These are phyloP conservation scores for Solanum corneliomulleri DNA, from an alignment of 257 asterid species.

Conservation along the genomic window DNA sequence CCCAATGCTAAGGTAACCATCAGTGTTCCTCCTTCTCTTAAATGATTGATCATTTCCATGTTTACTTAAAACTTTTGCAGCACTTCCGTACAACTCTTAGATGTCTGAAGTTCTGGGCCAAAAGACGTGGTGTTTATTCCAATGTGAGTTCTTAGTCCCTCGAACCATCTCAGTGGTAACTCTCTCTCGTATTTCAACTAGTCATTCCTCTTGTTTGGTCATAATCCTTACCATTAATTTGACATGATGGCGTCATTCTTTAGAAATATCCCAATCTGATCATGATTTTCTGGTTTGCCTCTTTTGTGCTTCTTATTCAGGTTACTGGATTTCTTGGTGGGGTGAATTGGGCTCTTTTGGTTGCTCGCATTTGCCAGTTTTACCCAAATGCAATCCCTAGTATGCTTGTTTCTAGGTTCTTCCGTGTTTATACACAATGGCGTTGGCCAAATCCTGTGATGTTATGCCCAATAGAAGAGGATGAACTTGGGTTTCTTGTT, in stretches of 20 bases:
- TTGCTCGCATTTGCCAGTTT: constrained; percentile 31
- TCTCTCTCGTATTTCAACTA: background rate
- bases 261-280: background rate
- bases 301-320: background rate
- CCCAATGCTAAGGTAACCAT: constrained; percentile 65
- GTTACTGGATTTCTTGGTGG: constrained; percentile 34
- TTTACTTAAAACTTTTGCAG: constrained; percentile 10
- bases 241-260: background rate
- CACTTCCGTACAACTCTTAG: constrained; percentile 29
- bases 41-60: background rate
- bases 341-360: constrained; percentile 34
- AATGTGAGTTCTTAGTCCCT: constrained; percentile 6
- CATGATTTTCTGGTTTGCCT: background rate
- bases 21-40: background rate
- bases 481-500: constrained; percentile 23
- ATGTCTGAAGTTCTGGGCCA: constrained; percentile 33
- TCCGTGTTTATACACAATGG: constrained; percentile 37
- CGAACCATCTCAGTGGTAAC: background rate
- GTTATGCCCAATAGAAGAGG: constrained; percentile 31
- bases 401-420: constrained; percentile 35
- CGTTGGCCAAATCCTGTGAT: constrained; percentile 40
- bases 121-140: constrained; percentile 33
- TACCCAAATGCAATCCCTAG: constrained; percentile 32
- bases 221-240: background rate
- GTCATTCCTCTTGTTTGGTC: background rate